These are phyloP conservation scores for Diaporthe citrichinensis DNA, from an alignment of 2,329 filamentous ascomycete species.

Conservation along the genomic window DNA sequence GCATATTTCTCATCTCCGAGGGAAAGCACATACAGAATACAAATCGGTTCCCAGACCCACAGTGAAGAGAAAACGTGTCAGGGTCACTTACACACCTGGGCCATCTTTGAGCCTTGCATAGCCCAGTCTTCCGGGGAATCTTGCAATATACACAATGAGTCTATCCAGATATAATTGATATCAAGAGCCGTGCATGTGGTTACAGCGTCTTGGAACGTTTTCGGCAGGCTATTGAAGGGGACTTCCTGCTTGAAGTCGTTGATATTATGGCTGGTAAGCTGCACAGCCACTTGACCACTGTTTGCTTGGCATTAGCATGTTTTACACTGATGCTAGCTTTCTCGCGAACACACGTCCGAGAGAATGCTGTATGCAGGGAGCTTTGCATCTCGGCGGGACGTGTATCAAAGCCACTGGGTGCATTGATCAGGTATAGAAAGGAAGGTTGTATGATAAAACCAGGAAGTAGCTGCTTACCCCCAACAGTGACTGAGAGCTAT, in stretches of 20 bases:
- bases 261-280: neutral
- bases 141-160: slow-evolving; percentile 17
- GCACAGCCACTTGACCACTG: neutral
- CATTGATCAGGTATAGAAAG: no score
- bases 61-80: neutral
- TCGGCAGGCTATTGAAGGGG: neutral
- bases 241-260: neutral
- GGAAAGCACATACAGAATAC: neutral
- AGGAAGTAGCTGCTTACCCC: neutral
- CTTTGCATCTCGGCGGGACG: neutral
- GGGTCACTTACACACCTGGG: neutral
- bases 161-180: neutral
- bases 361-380: neutral
- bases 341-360: rapidly evolving
- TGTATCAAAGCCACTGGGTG: no score
- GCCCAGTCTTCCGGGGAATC: slow-evolving; percentile 8
- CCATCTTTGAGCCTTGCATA: neutral
- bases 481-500: slow-evolving; percentile 6
- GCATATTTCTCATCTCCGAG: neutral
- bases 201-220: slow-evolving; percentile 23
- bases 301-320: neutral
- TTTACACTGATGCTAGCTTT: no score
- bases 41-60: neutral
- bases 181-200: neutral
- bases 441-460: neutral